Evolutionary conservation across 352 stramenopile genomes (phyloP).

Genomic region (Phytophthora rubi): DNA sequence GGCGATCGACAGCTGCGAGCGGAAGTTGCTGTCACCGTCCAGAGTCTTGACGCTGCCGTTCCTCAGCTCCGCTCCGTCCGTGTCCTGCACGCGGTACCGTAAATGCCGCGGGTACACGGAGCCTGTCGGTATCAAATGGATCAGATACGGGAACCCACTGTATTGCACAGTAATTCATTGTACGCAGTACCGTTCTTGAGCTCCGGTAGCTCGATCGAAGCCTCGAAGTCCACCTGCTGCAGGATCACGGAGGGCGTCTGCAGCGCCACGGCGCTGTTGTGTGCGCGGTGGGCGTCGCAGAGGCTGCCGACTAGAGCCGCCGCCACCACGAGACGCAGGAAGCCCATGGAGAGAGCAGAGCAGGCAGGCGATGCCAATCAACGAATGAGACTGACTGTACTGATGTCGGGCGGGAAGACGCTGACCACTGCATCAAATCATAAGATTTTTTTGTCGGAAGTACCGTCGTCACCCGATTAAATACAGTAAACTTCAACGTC

Average conservation of each 20-base stretch:
- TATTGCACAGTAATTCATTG: not conserved
- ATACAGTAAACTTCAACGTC: conserved; percentile 7
- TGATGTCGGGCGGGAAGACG: conserved; percentile 6
- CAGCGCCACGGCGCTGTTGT: conserved; percentile 19
- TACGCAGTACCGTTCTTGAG: conserved; percentile 73
- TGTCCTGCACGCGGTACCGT: conserved; percentile 62
- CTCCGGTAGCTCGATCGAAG: conserved; percentile 66
- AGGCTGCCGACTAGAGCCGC: conserved; percentile 4
- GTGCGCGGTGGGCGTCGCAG: conserved; percentile 14
- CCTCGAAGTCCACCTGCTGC: conserved; percentile 70
- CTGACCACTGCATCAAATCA: conserved; percentile 1
- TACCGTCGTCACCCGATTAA: conserved; percentile 16
- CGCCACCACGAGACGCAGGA: conserved; percentile 17
- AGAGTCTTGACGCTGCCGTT: conserved; percentile 75
- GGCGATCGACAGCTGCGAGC: conserved; percentile 48
- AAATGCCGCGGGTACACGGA: conserved; percentile 74
- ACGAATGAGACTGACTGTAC: not conserved
- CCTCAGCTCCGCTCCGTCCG: conserved; percentile 47
- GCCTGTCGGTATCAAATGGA: conserved; percentile 29
- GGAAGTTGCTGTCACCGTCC: conserved; percentile 71
- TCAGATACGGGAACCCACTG: not conserved
- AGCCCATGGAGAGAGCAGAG: conserved; percentile 16
- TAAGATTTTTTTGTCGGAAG: conserved; percentile 3
- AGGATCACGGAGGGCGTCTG: conserved; percentile 75
- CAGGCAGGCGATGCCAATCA: conserved; percentile 15